A percentile compares a stretch with the other conserved stretches of the same genome.
phyloP scores from a whole-genome alignment of 2,329 filamentous ascomycete genomes.

The Fonsecaea nubica region DNA sequence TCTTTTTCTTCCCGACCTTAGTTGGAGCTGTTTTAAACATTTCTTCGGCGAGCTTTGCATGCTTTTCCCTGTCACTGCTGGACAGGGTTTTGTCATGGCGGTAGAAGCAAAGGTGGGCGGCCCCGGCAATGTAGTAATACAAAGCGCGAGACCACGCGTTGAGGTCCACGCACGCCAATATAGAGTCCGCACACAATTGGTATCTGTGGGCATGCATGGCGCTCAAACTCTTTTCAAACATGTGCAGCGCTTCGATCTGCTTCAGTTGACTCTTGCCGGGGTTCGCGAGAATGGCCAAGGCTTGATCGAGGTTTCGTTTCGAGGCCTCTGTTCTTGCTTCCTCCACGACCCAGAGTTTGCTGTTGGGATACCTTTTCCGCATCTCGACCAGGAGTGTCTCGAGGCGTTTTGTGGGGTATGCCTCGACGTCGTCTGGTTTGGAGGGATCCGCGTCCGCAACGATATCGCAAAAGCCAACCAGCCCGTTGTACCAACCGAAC shows the following conservation, averaged over 20 bases:
- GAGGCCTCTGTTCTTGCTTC: conserved; percentile 78
- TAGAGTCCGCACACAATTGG: conserved; percentile 73
- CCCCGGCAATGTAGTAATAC: conserved; percentile 87
- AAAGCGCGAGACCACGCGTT: conserved; percentile 91
- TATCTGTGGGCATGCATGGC: conserved; percentile 82
- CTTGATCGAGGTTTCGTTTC: conserved; percentile 69
- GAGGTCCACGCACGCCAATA: conserved; percentile 72
- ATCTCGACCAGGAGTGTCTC: conserved; percentile 72
- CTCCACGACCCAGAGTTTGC: conserved; percentile 84
- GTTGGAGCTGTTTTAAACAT: conserved; percentile 74
- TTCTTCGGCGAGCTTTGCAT: conserved; percentile 71
- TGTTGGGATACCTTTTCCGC: conserved; percentile 78
- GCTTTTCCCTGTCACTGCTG: conserved; percentile 56
- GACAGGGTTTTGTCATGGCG: conserved; percentile 57
- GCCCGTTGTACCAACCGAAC: conserved; percentile 85
- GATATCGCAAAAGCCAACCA: conserved; percentile 88
- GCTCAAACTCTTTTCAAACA: conserved; percentile 82
- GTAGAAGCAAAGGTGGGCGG: conserved; percentile 81
- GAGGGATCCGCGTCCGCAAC: conserved; percentile 62
- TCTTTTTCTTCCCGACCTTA: conserved; percentile 81
- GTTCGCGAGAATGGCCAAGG: conserved; percentile 70
- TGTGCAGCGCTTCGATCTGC: conserved; percentile 82
- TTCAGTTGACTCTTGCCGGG: conserved; percentile 73
- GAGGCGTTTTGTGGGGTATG: conserved; percentile 75
- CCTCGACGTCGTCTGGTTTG: conserved; percentile 65